Conservation (phyloP, 768 basidiomycete species). For the Rhodosporidiobolus odoratus region DNA sequence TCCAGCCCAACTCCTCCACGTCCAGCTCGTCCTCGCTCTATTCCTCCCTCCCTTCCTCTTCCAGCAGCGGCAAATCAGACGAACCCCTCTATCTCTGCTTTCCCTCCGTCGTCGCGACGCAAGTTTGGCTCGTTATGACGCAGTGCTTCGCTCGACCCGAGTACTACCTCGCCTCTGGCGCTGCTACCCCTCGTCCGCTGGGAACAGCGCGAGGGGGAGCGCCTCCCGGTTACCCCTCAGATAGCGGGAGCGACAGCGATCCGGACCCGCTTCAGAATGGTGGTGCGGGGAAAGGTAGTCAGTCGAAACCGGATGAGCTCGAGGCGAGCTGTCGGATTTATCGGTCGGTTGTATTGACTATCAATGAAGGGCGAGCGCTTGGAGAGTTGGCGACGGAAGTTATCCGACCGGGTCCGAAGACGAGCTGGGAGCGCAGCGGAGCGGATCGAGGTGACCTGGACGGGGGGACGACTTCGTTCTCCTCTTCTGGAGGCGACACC, state of each 20-base stretch:
- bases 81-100: constrained; percentile 75
- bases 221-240: neutral
- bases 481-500: constrained; percentile 9
- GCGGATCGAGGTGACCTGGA: constrained; percentile 7
- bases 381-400: constrained; percentile 52
- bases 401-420: constrained; percentile 7
- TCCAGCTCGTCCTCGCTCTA: constrained; percentile 19
- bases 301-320: neutral
- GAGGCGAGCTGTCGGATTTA: constrained; percentile 56
- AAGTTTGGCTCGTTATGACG: constrained; percentile 73
- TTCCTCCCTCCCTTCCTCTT: constrained; percentile 14
- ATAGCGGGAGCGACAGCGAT: constrained; percentile 42
- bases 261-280: constrained; percentile 49
- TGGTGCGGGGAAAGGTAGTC: neutral
- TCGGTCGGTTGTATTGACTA: constrained; percentile 69
- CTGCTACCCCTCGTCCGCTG: constrained; percentile 2
- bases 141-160: constrained; percentile 76
- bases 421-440: constrained; percentile 17
- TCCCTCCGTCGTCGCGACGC: constrained; percentile 57
- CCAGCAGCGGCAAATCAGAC: constrained; percentile 35
- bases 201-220: neutral
- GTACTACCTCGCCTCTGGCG: constrained; percentile 52
- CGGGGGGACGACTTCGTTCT: constrained; percentile 43
- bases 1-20: constrained; percentile 8
- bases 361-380: constrained; percentile 69